Evolutionary conservation across 495 filamentous ascomycete species (phyloP), one percentile per base, ranked within the genome.

Genomic region (Lepraria neglecta): DNA sequence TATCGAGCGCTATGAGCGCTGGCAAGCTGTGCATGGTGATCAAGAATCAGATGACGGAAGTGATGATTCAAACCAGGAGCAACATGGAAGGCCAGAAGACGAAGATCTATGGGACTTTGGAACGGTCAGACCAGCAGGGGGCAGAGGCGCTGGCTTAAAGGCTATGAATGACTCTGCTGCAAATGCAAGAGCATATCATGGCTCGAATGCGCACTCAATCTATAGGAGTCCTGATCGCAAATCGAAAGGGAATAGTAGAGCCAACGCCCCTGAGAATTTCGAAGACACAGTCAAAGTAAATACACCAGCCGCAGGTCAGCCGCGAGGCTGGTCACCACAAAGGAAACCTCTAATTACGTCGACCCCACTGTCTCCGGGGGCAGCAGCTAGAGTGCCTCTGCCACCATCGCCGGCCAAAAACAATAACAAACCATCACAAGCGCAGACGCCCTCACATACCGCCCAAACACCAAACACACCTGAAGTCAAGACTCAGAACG

Each of bases 31-130:
- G 3, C 80, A 91, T 64, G 77, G 74, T 7, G 77, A 78, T 44
- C 67, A 67, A 52, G 68, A 75, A 53, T 71, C 76, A 38, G 77
- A 80, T 30, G 85, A 90, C 12, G 84, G 87, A 12, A 83, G 88
- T 12, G 82, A 87, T n/a, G 70, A 76, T 10, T 74, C 79, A 27
- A 60, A 65, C 19, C 50, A 64, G 30, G 72, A 75, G 54, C 63
- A 54, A 24, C 63, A 69, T 50, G 48, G 68, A 21, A 63, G 66
- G 35, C 70, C 73, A 3, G 75, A 78, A n/a, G 82, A 91, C 55
- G 87, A 91, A 65, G 90, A 96, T 70, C 83, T 96, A 62, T 97
- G 92, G 92, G 92, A 97, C 73, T 97, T 97, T 77, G 91, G 92
- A 28, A 97, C 92, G 2, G 87, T 96, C 52, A 80, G 90, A 47